Base-by-base conservation (phyloP, 2,329 filamentous ascomycete genomes). In the Juglanconis juglandina region DNA sequence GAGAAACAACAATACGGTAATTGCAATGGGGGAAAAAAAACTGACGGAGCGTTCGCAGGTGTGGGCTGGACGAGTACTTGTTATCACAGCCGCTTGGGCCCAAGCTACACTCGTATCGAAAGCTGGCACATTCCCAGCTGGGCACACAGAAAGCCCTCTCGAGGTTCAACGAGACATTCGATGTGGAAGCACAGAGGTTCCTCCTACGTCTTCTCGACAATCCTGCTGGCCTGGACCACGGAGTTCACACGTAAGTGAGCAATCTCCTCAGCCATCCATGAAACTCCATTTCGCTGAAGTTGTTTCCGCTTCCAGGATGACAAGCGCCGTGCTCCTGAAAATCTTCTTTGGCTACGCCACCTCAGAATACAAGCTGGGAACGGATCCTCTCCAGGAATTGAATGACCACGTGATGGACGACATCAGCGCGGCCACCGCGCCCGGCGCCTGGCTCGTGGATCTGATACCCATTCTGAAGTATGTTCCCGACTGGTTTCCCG, bases 401-500 rank as follows among this genome's bases (percentile, higher is more conserved):
- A 63, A 61, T 17, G 62, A 66, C 24, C 48, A 53, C 10, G 58
- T 66, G 1, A 63, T 71, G 46, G 59, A 56, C 0, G 60, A 68
- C 2, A 70, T 73, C 35, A 37, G 58, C 1, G 17, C 37, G 1
- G 59, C 61, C 13, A 57, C 42, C 3, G 44, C 62, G 5, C 64
- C 67, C 0, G 68, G 70, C 0, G 48, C 63, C 1, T 73, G 67
- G 62, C 32, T 68, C 9, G 71, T 72, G 10, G 71, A 73, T 48
- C 24, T 65, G 3, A 59, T 73, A 0, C 70, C 70, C 1, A 63
- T 60, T 67, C 63, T 72, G 9, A 59, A 59, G 48, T 48, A 66
- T 30, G n/a, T 73, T 0, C 71, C 70, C 0, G 64, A 64, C 5
- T 71, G 70, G 67, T 14, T 72, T 10, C 70, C 70, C 1, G 71